Evolutionary conservation across 2,329 filamentous ascomycete species (phyloP), one percentile per base, ranked within the genome.

Genomic region (Karstenula rhodostoma): DNA sequence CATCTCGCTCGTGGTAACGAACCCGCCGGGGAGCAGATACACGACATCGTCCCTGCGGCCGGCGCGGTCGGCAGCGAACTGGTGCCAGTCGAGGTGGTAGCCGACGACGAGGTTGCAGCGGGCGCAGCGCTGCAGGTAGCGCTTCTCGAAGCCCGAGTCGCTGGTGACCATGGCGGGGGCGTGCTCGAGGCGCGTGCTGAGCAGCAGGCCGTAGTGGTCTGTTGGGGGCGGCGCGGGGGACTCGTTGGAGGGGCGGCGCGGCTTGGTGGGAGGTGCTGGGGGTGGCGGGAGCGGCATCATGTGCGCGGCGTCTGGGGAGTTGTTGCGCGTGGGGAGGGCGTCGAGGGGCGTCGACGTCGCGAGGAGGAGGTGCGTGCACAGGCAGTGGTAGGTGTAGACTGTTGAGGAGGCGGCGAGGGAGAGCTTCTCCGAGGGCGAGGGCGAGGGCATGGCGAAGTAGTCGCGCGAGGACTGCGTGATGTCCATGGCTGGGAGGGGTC

Each of bases 91-190:
- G 44, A 91, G 75, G 69, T 85, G 81, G 78, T 91, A 92, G 29
- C 86, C 89, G 47, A 90, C 80, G 0, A 85, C 81, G 29, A 89
- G 72, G 33, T 82, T 80, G 78, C 89, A 91, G 58, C 89, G 78
- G 13, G 80, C 83, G 76, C 89, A 92, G 23, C 84, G 80, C 64
- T 86, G 79, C 4, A 87, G 67, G 58, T 84, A 80, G 19, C 89
- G 77, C 79, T 89, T 90, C 79, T 91, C 89, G 62, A 90, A 90
- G 5, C 89, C 89, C 60, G 89, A 86, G 62, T 84, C 82, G 12
- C 84, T 80, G 1, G 83, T 78, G 7, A 89, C 78, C 0, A 89
- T 77, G 12, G 82, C 80, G 6, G 84, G 73, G 42, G 81, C 82
- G 1, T 78, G 73, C 59, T 87, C 85, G 0, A 78, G 76, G 2